Base-by-base conservation (phyloP, 2,329 filamentous ascomycete species). In the Cladophialophora carrionii region DNA sequence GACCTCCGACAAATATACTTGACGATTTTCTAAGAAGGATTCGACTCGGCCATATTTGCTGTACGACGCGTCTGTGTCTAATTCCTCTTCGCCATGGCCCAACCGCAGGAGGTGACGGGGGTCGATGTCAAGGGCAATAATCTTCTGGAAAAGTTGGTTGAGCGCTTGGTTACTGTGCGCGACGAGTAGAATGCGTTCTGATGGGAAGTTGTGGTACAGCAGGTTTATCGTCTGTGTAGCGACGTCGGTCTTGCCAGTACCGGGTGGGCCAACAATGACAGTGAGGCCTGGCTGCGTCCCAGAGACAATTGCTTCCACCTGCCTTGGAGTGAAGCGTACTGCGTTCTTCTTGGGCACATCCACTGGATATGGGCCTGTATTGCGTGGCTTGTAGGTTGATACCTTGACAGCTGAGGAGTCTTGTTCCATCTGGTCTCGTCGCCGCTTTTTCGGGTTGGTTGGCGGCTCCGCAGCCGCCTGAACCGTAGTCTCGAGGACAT, bases 151-250 rank as follows among this genome's bases (percentile, higher is more conserved):
- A 1, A 99, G 83, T 76, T 99, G 95, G 74, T 99, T 99, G 9
- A 99, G 82, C 1, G 95, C 96, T 77, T 99, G 96, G 74, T 99
- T 99, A 78, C 94, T 98, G 77, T 99, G 95, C 4, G 95, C 95
- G 69, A 99, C 87, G 48, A 99, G 86, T 20, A 99, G 81, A 0
- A 95, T 99, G 72, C 92, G 90, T 77, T 99, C 92, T 69, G 89
- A 84, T 7, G 95, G 93, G 75, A 97, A 99, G 78, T 98, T 96
- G 81, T 98, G 94, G 75, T 99, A 99, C 72, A 99, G 90, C 76
- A 98, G 97, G 81, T 91, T 97, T 79, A 99, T 99, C 75, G 98
- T 96, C 77, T 99, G 95, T 4, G 94, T 97, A 55, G 92, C 93
- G 60, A 99, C 95, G 78, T 99, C 95, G n/a, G 95, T 99, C 81